Base-by-base conservation (phyloP, 495 filamentous ascomycete genomes). In the Lasiosphaeria hispida region DNA sequence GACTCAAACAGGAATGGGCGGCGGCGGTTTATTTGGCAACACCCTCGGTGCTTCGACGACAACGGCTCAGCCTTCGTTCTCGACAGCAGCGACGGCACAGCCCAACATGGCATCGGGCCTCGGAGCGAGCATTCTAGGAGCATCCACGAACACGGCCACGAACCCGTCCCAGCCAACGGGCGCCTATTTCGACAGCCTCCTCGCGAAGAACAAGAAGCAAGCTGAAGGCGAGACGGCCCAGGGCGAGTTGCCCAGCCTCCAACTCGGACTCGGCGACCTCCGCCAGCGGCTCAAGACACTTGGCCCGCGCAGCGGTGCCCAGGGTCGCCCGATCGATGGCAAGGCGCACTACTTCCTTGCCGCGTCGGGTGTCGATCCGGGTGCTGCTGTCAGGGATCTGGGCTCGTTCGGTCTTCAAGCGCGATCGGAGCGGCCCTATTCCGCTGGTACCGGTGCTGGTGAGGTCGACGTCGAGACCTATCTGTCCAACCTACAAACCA, bases 311-410 rank as follows among this genome's bases (percentile, higher is more conserved):
- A 74, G 80, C 15, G 53, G 53, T 13, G 74, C 80, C 62, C 64
- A 76, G 67, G 65, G 76, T 66, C 72, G 72, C 42, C 69, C 77
- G 7, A 59, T 77, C 10, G 80, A 85, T 58, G 86, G 83, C 53
- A 90, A 85, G 68, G 90, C 89, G 50, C 91, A 92, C 61, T 95
- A 92, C 73, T 80, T 97, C 42, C 86, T 97, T 37, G 89, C 91
- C 36, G 91, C 88, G 13, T 96, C 91, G n/a, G 91, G 92, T 10
- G 83, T 96, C 13, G 87, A 89, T 53, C 87, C 89, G 8, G 88
- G 87, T 2, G 79, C 85, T 53, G 86, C 91, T 5, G 79, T 92
- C 17, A 84, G 86, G 59, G 91, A 96, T 68, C 81, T 96, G 17
- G 87, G 87, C 63, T 72, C 65, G 30, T 78, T 71, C 72, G 80